These are phyloP conservation scores for Arthrobotrys iridis DNA, from an alignment of 2,329 filamentous ascomycete species.

Conservation along the genomic window DNA sequence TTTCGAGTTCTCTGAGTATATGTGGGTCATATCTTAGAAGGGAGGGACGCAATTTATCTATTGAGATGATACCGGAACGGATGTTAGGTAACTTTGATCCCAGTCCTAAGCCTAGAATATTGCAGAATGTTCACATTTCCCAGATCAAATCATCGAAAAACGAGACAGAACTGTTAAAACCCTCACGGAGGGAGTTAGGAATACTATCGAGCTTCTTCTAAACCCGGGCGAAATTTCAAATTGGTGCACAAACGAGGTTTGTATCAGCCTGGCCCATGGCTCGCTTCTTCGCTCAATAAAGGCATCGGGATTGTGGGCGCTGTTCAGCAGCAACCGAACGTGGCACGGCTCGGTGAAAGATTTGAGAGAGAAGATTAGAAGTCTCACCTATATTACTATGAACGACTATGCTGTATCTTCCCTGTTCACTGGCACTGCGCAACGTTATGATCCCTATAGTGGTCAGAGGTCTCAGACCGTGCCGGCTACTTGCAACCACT, in stretches of 20 bases:
- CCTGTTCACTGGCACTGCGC: no score
- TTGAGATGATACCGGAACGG: neutral
- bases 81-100: neutral
- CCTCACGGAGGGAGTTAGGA: neutral
- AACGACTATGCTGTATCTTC: neutral
- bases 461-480: no score
- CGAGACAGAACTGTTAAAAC: neutral
- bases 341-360: constrained; percentile 20
- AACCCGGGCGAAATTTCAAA: neutral
- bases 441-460: no score
- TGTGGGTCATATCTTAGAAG: constrained; percentile 20
- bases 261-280: constrained; percentile 2
- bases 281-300: constrained; percentile 19
- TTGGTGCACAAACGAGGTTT: neutral
- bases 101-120: neutral
- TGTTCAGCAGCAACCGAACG: neutral
- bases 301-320: constrained; percentile 3
- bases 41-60: neutral
- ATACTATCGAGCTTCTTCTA: neutral
- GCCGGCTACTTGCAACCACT: no score
- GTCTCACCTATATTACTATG: neutral
- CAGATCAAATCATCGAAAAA: neutral
- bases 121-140: neutral
- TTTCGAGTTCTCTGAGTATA: constrained; percentile 14
- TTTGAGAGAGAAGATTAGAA: neutral